Percentiles rank a stretch among this genome's conserved stretches.
phyloP scores from a whole-genome alignment of 768 basidiomycete genomes.

The Scleroderma bovista region DNA sequence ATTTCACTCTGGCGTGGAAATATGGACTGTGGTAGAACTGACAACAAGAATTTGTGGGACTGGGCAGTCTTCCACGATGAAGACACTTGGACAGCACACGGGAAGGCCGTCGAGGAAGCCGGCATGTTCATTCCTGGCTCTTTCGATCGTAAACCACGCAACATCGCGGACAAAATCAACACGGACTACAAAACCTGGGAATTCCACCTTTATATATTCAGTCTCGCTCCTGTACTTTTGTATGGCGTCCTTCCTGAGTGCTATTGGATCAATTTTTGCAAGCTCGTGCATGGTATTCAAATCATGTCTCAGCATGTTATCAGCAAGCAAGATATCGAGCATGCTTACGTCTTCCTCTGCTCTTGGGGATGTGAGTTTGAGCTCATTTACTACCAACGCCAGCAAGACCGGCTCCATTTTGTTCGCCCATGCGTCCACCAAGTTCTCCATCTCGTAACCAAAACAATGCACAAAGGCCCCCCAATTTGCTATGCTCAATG shows the following conservation, averaged over 20 bases:
- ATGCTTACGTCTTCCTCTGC: neutral
- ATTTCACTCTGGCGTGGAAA: slow-evolving; percentile 1
- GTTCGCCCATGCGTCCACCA: slow-evolving; percentile 22
- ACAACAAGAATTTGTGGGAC: neutral
- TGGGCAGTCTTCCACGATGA: neutral
- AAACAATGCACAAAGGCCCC: slow-evolving; percentile 10
- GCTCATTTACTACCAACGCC: slow-evolving; percentile 18
- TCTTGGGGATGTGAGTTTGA: slow-evolving; percentile 25
- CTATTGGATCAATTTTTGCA: neutral
- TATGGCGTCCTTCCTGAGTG: neutral
- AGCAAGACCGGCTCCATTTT: slow-evolving; percentile 22
- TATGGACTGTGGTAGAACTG: slow-evolving; percentile 2
- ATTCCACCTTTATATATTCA: neutral
- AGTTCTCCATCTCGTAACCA: slow-evolving; percentile 11
- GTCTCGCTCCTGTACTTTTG: neutral
- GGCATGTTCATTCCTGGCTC: slow-evolving; percentile 12
- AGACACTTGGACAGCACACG: neutral
- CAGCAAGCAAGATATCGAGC: neutral
- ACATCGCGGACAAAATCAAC: neutral
- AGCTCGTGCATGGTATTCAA: neutral
- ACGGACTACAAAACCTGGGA: neutral
- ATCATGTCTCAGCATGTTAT: slow-evolving; percentile 1
- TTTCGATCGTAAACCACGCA: slow-evolving; percentile 16
- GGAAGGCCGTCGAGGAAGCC: slow-evolving; percentile 7
- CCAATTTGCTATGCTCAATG: slow-evolving; percentile 21